Conservation (phyloP, 192 early-diverging fungal genomes). For the Gamsiella multidivaricata region DNA sequence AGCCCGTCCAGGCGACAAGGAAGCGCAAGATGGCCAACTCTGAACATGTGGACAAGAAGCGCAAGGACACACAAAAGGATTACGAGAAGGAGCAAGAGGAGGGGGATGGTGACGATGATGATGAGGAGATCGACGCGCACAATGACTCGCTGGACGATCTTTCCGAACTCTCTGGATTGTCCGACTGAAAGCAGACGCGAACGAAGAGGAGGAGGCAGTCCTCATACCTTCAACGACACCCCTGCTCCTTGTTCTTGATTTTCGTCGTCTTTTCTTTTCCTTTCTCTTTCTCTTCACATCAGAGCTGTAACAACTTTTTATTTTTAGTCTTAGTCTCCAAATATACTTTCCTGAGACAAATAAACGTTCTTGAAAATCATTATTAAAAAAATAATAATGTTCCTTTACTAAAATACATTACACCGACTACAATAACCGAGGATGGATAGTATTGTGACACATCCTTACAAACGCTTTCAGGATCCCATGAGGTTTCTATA, state of each 20-base stretch:
- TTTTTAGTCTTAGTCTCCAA: no score
- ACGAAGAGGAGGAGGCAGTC: no score
- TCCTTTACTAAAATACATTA: no score
- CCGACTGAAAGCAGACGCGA: constrained; percentile 12
- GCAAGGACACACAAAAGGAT: no score
- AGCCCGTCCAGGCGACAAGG: background rate
- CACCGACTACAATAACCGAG: no score
- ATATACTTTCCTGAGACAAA: no score
- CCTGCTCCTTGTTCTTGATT: no score
- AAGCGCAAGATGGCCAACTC: constrained; percentile 28
- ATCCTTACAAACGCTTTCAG: no score
- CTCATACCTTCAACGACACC: no score
- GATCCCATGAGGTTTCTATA: constrained; percentile 8
- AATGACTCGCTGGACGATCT: constrained; percentile 49
- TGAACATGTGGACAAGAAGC: constrained; percentile 35
- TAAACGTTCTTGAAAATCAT: no score
- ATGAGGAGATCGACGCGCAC: constrained; percentile 25
- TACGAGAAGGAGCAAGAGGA: background rate
- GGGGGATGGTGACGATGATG: constrained; percentile 13
- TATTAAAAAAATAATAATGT: no score
- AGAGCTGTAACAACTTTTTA: background rate
- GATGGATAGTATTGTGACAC: no score
- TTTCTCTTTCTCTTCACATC: background rate
- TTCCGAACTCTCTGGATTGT: constrained; percentile 47
- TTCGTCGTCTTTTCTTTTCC: constrained; percentile 1